Percentiles rank a stretch among this genome's conserved stretches.
These are phyloP conservation scores for Tirmania nivea DNA, from an alignment of 495 filamentous ascomycete genomes.

Conservation along the genomic window DNA sequence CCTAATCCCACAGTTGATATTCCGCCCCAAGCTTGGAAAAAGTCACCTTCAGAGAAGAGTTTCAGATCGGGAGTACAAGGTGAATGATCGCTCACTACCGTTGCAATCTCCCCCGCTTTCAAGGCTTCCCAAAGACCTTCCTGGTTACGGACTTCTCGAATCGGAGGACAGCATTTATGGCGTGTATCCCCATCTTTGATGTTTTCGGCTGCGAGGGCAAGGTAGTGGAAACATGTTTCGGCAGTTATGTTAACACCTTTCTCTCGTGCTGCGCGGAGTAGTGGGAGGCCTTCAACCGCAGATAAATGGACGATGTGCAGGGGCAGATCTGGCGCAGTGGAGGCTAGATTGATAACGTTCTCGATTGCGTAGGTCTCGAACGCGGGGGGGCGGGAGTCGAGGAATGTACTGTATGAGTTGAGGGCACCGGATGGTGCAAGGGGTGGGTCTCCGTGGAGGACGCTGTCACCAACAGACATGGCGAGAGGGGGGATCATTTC, in stretches of 20 bases:
- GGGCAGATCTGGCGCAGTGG: conserved; percentile 59
- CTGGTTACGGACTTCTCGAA: conserved; percentile 64
- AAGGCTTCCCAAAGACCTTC: conserved; percentile 77
- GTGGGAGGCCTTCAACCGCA: conserved; percentile 73
- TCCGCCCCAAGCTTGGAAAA: conserved; percentile 90
- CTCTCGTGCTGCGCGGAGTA: conserved; percentile 61
- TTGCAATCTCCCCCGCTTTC: conserved; percentile 53
- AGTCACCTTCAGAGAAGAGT: conserved; percentile 56
- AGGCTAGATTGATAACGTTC: conserved; percentile 61
- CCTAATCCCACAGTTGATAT: conserved; percentile 87
- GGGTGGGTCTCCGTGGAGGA: conserved; percentile 50
- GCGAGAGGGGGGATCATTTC: conserved; percentile 89
- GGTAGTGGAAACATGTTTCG: conserved; percentile 96
- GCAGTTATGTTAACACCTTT: conserved; percentile 75
- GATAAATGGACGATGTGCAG: conserved; percentile 92
- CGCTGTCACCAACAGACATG: conserved; percentile 57
- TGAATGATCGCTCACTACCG: conserved; percentile 89
- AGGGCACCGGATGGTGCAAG: conserved; percentile 53
- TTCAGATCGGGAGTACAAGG: conserved; percentile 92
- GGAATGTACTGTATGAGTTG: conserved; percentile 69
- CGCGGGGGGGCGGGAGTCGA: conserved; percentile 67
- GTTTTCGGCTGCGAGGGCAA: conserved; percentile 70
- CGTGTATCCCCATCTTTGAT: conserved; percentile 77
- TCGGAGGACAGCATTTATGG: conserved; percentile 96
- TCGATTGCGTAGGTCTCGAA: conserved; percentile 86